These are phyloP conservation scores for Exidia glandulosa DNA, from an alignment of 768 basidiomycete genomes.

Conservation along the genomic window DNA sequence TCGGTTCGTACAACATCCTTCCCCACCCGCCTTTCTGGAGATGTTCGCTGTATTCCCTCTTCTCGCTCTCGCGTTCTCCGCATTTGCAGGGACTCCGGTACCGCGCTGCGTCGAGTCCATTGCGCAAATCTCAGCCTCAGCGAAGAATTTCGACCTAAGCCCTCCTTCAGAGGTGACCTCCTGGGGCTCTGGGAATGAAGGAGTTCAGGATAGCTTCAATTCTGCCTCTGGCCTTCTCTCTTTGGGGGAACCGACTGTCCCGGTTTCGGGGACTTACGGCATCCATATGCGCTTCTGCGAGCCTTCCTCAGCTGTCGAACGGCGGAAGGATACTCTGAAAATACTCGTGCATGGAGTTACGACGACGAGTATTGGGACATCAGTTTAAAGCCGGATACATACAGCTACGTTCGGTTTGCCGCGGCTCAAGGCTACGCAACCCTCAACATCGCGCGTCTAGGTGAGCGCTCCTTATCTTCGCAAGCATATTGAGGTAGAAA, in stretches of 20 bases:
- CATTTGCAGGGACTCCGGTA: too few relatives aligned
- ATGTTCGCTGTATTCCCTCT: too few relatives aligned
- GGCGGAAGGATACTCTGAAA: not conserved
- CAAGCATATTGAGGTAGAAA: not conserved
- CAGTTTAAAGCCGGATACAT: not conserved
- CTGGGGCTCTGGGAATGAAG: too few relatives aligned
- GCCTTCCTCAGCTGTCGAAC: not conserved
- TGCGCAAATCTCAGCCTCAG: not conserved
- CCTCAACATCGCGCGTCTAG: slow-evolving; percentile 11
- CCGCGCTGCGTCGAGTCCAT: too few relatives aligned
- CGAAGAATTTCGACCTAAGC: not conserved
- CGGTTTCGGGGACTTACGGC: not conserved
- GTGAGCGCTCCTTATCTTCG: not conserved
- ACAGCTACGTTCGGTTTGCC: slow-evolving; percentile 10
- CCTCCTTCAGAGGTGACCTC: too few relatives aligned
- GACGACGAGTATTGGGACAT: not conserved
- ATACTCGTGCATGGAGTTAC: not conserved
- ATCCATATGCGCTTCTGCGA: not conserved
- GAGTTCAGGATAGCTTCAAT: too few relatives aligned
- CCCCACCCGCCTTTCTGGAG: too few relatives aligned
- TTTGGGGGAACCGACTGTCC: not conserved
- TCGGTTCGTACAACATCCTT: too few relatives aligned
- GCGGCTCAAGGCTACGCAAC: slow-evolving; percentile 9
- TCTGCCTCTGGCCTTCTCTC: too few relatives aligned
- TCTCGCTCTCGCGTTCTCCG: too few relatives aligned